These are phyloP conservation scores for Smittium culicis DNA, from an alignment of 371 early-diverging fungal species.

Conservation along the genomic window DNA sequence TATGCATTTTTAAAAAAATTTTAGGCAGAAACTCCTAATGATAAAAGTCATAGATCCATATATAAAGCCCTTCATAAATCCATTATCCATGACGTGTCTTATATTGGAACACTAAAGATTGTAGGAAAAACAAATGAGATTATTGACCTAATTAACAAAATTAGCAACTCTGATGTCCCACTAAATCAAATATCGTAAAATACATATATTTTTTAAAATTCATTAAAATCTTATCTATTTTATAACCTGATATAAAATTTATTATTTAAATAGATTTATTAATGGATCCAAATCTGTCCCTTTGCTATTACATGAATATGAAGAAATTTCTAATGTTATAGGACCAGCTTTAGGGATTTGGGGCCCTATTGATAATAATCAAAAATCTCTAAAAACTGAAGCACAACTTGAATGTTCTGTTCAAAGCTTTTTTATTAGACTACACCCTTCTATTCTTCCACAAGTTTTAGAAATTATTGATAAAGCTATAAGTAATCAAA, in stretches of 20 bases:
- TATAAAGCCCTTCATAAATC: conserved; percentile 58
- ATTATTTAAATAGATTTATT: conserved; percentile 9
- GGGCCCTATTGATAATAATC: conserved; percentile 5
- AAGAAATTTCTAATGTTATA: conserved; percentile 5
- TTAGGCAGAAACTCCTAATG: conserved; percentile 57
- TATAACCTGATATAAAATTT: too few relatives aligned
- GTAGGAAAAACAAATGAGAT: conserved; percentile 38
- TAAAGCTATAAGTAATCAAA: background rate
- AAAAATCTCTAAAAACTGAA: background rate
- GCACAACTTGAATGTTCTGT: background rate
- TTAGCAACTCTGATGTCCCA: conserved; percentile 15
- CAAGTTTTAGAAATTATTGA: background rate
- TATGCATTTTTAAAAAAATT: conserved; percentile 23
- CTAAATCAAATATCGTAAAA: background rate
- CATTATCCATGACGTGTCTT: conserved; percentile 72
- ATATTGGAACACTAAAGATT: conserved; percentile 53
- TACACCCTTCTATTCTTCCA: conserved; percentile 4
- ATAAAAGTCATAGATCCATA: conserved; percentile 57
- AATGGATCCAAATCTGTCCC: conserved; percentile 6
- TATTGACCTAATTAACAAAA: conserved; percentile 30
- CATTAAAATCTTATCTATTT: too few relatives aligned
- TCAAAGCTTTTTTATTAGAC: background rate
- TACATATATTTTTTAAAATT: background rate
- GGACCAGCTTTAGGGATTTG: conserved; percentile 28
- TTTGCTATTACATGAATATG: conserved; percentile 1